phyloP scores from a whole-genome alignment of 352 stramenopile genomes.

The Phytophthora pseudosyringae region DNA sequence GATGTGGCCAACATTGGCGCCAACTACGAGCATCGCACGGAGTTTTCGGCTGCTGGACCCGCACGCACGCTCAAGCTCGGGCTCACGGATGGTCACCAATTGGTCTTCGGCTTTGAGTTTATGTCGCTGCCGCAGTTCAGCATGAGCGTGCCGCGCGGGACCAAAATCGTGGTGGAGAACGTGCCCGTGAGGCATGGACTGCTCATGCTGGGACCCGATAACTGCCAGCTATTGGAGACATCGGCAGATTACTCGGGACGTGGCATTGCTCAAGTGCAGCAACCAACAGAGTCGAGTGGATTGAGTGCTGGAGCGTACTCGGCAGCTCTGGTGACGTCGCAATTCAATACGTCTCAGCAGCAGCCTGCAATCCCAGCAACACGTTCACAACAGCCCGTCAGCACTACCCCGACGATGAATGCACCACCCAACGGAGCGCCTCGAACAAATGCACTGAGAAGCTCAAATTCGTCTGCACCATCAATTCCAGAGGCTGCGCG shows the following conservation, averaged over 20 bases:
- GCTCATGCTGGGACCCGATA: slow-evolving; percentile 69
- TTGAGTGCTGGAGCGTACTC: slow-evolving; percentile 58
- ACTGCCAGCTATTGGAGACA: slow-evolving; percentile 65
- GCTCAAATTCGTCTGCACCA: not conserved
- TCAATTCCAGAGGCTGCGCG: slow-evolving; percentile 7
- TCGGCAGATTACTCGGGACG: slow-evolving; percentile 34
- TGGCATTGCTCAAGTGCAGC: slow-evolving; percentile 15
- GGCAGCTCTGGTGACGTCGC: slow-evolving; percentile 57
- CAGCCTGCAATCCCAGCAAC: slow-evolving; percentile 1
- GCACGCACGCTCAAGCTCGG: slow-evolving; percentile 84
- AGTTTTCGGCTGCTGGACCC: slow-evolving; percentile 59
- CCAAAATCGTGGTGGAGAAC: slow-evolving; percentile 76
- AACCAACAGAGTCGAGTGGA: slow-evolving; percentile 18
- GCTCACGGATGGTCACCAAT: slow-evolving; percentile 80
- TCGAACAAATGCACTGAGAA: slow-evolving; percentile 4
- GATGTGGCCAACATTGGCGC: slow-evolving; percentile 83
- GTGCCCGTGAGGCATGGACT: slow-evolving; percentile 75
- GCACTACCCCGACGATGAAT: not conserved
- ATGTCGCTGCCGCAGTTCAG: slow-evolving; percentile 59
- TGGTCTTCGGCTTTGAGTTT: slow-evolving; percentile 82
- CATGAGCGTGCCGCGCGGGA: slow-evolving; percentile 57
- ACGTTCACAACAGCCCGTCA: slow-evolving; percentile 5
- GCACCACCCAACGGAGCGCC: not conserved
- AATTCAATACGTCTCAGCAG: slow-evolving; percentile 39
- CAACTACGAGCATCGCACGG: slow-evolving; percentile 74